Percentiles rank a stretch among this genome's conserved stretches.
These are phyloP conservation scores for Podaxis sp. DNA, from an alignment of 768 basidiomycete genomes.

Conservation along the genomic window DNA sequence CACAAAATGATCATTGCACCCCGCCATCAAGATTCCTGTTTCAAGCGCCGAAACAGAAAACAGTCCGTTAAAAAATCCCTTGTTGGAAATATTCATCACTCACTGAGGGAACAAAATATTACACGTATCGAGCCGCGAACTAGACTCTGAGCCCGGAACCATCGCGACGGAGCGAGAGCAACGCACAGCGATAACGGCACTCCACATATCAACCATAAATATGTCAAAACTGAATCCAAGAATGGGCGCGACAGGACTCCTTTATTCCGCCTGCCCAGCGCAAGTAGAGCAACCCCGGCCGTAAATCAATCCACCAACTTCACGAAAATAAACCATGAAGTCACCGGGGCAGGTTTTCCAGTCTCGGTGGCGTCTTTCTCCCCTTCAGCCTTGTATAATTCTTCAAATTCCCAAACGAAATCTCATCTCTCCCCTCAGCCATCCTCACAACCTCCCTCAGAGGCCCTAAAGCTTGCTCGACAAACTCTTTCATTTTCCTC, in stretches of 20 bases:
- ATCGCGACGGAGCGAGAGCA: no score
- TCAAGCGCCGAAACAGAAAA: neutral
- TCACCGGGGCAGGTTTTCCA: neutral
- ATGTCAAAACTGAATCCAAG: neutral
- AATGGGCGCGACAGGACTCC: neutral
- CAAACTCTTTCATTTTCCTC: constrained; percentile 26
- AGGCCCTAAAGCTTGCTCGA: constrained; percentile 42
- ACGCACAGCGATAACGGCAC: no score
- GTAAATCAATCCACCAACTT: neutral
- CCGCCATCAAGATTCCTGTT: neutral
- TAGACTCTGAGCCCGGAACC: no score
- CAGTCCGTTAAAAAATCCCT: no score
- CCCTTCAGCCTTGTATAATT: constrained; percentile 26
- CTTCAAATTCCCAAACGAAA: constrained; percentile 47
- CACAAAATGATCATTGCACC: no score
- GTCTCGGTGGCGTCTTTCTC: constrained; percentile 9
- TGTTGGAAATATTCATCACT: no score
- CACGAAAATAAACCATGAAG: neutral
- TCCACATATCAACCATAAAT: no score
- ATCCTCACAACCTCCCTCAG: constrained; percentile 55
- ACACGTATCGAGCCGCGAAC: no score
- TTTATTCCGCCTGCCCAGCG: neutral
- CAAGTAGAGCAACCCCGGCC: neutral
- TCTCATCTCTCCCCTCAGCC: constrained; percentile 54
- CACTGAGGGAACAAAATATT: no score